These are phyloP conservation scores for Flammula alnicola DNA, from an alignment of 1,284 basidiomycete species.

Conservation along the genomic window DNA sequence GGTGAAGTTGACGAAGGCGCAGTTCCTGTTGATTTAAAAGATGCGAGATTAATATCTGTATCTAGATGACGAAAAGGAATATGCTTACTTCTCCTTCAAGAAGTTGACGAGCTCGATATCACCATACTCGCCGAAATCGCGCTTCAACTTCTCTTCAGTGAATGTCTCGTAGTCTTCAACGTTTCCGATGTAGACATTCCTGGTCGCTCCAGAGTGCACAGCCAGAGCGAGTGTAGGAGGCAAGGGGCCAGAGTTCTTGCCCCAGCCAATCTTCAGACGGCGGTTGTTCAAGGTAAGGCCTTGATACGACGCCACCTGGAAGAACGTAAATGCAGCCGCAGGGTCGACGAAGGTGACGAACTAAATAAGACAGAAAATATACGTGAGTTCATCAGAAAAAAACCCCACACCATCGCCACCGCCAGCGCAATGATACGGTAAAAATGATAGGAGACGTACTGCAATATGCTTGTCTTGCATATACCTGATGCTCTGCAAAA, in stretches of 20 bases:
- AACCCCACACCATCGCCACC: slow-evolving; percentile 9
- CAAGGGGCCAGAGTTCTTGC: slow-evolving; percentile 87
- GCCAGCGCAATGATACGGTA: slow-evolving; percentile 3
- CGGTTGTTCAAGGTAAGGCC: slow-evolving; percentile 90
- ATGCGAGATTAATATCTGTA: slow-evolving; percentile 4
- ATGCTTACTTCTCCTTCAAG: slow-evolving; percentile 86
- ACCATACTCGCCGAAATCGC: slow-evolving; percentile 91
- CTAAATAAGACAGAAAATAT: slow-evolving; percentile 40
- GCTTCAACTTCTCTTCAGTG: slow-evolving; percentile 82
- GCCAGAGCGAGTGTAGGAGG: slow-evolving; percentile 83
- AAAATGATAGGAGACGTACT: slow-evolving; percentile 48
- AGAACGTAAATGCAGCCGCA: slow-evolving; percentile 88
- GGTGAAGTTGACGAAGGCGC: slow-evolving; percentile 92
- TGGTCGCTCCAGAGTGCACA: slow-evolving; percentile 88
- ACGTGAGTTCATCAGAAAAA: slow-evolving; percentile 15
- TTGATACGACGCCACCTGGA: slow-evolving; percentile 86
- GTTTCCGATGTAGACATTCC: slow-evolving; percentile 94
- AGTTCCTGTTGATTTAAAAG: slow-evolving; percentile 60
- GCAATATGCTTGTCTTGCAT: slow-evolving; percentile 96
- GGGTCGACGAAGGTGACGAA: slow-evolving; percentile 93
- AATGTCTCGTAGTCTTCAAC: slow-evolving; percentile 92
- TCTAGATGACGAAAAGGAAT: slow-evolving; percentile 4
- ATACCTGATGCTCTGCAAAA: slow-evolving; percentile 88
- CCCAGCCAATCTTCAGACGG: slow-evolving; percentile 94
- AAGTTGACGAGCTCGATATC: slow-evolving; percentile 97